phyloP scores from a whole-genome alignment of 2,329 filamentous ascomycete species.

The Exophiala calicioides region DNA sequence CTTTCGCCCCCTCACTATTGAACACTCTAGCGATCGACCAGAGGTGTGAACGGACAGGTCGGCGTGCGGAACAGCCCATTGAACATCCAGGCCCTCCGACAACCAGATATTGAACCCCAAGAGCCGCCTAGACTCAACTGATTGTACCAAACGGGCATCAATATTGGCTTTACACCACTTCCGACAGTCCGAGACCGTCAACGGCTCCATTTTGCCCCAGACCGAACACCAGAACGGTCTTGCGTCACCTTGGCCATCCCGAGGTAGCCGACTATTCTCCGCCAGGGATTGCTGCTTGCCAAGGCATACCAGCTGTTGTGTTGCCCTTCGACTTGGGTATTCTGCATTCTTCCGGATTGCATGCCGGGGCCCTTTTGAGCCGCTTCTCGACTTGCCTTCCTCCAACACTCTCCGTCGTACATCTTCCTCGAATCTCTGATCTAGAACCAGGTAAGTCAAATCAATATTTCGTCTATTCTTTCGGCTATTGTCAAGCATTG shows the following conservation, averaged over 20 bases:
- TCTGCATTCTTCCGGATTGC: constrained; percentile 21
- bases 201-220: constrained; percentile 4
- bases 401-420: constrained; percentile 7
- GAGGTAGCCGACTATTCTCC: constrained; percentile 8
- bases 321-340: constrained; percentile 28
- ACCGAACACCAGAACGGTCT: constrained; percentile 8
- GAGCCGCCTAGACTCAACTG: too few species aligned
- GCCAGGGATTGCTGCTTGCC: constrained; percentile 21
- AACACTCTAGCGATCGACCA: too few species aligned
- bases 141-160: too few species aligned
- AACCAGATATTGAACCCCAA: too few species aligned
- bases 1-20: too few species aligned
- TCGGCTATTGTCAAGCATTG: constrained; percentile 11
- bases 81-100: too few species aligned
- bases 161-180: too few species aligned
- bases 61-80: too few species aligned
- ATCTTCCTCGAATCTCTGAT: constrained; percentile 9
- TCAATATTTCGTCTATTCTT: constrained; percentile 1
- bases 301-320: constrained; percentile 22
- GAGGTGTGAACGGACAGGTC: too few species aligned
- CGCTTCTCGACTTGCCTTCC: constrained; percentile 9
- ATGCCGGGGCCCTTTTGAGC: constrained; percentile 14
- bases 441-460: constrained; percentile 18
- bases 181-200: constrained; percentile 12
- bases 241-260: constrained; percentile 12